A percentile compares a stretch with the other conserved stretches of the same genome.
These are phyloP conservation scores for Canna indica DNA, from an alignment of 176 grass and related monocot genomes.

Conservation along the genomic window DNA sequence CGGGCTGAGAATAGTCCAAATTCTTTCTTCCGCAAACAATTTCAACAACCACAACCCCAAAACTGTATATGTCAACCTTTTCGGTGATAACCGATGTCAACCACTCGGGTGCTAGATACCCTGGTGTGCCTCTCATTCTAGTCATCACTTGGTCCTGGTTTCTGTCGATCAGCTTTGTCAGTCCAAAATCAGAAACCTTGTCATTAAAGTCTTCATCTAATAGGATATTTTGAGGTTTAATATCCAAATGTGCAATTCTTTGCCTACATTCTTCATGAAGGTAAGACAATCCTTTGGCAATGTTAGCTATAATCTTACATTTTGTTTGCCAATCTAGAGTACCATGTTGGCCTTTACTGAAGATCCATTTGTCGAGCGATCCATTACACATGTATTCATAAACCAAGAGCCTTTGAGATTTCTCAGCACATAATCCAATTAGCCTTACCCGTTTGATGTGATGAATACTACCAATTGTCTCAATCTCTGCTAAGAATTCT, in stretches of 20 bases:
- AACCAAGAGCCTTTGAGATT: conserved; percentile 32
- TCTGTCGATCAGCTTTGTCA: conserved; percentile 52
- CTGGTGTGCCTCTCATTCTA: conserved; percentile 39
- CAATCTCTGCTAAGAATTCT: conserved; percentile 47
- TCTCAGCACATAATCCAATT: conserved; percentile 43
- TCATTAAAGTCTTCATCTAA: conserved; percentile 46
- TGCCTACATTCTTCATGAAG: no score
- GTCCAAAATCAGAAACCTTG: conserved; percentile 58
- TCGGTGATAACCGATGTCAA: conserved; percentile 43
- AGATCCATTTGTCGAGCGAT: conserved; percentile 56
- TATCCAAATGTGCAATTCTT: no score
- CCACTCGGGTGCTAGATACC: conserved; percentile 71
- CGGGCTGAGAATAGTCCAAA: conserved; percentile 32
- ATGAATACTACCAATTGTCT: conserved; percentile 45
- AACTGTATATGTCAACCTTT: conserved; percentile 68
- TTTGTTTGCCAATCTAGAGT: conserved; percentile 38
- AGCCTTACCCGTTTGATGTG: conserved; percentile 48
- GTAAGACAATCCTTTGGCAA: conserved; percentile 52
- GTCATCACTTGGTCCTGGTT: conserved; percentile 35
- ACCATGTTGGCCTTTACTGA: conserved; percentile 10
- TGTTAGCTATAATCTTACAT: conserved; percentile 22
- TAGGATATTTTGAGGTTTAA: no score
- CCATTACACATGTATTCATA: conserved; percentile 48
- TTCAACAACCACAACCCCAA: conserved; percentile 52
- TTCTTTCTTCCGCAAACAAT: conserved; percentile 44